A percentile compares a stretch with the other conserved stretches of the same genome.
Evolutionary conservation across 2,329 filamentous ascomycete genomes (phyloP).

Genomic region (Epichloe bromicola): DNA sequence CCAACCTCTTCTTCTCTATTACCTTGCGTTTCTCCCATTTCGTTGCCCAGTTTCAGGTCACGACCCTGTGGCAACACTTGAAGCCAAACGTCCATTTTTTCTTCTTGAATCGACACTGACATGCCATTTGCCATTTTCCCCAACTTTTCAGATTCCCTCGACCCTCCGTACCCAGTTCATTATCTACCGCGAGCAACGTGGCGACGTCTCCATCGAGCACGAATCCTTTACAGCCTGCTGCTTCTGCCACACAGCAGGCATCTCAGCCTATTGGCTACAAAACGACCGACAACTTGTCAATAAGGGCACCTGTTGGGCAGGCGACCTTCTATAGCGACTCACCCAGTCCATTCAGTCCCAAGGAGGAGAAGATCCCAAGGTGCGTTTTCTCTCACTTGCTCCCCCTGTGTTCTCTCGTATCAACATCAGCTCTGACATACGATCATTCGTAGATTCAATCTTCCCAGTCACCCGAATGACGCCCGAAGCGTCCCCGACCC

Average conservation of each 20-base stretch:
- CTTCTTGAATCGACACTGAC: neutral
- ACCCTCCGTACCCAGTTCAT: conserved; percentile 36
- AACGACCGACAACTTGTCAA: conserved; percentile 3
- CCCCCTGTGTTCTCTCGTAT: no score
- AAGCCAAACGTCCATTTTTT: neutral
- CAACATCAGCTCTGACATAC: neutral
- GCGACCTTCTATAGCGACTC: conserved; percentile 25
- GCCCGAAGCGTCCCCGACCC: conserved; percentile 31
- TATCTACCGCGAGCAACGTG: conserved; percentile 30
- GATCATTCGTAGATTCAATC: conserved; percentile 13
- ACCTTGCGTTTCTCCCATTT: neutral
- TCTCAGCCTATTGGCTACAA: conserved; percentile 11
- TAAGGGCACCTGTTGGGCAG: conserved; percentile 10
- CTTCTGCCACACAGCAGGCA: conserved; percentile 12
- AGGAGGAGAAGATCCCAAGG: conserved; percentile 19
- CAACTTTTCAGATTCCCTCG: conserved; percentile 29
- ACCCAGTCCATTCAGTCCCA: conserved; percentile 21
- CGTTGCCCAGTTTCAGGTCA: neutral
- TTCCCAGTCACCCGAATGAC: conserved; percentile 32
- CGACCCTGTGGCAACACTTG: neutral
- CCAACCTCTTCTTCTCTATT: neutral
- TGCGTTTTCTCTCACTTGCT: conserved; percentile 11
- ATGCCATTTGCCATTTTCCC: neutral
- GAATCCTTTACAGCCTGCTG: conserved; percentile 19
- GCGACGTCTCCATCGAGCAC: conserved; percentile 30